Base-by-base conservation (phyloP, 805 yeast genomes). In the Candida suzukii region DNA sequence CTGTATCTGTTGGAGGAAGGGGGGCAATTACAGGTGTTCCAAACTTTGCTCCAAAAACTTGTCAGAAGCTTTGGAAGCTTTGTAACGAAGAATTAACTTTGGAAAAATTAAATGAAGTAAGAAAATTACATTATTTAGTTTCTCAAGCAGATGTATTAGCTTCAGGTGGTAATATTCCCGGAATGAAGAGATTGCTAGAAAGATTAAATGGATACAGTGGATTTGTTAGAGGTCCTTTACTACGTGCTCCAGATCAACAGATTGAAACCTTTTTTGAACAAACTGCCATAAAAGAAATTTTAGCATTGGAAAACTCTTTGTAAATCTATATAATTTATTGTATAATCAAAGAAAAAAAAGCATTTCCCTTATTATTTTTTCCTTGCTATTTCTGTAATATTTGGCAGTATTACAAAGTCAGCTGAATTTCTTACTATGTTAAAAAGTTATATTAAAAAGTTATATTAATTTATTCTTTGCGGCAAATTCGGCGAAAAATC, bases 21-120 rank as follows among this genome's bases (percentile, higher is more conserved):
- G 50, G 50, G 8, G 46, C 50, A 16, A 47, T 47, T 24, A 47
- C 50, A 2, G 50, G 50, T 7, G 50, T 47, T 9, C 46, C 50
- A 4, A 47, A 47, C 31, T 47, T 47, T 41, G 50, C 50, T n/a
- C 50, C 50, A 12, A 47, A 47, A 24, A 41, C 48, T 4, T 47
- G 48, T 20, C 42, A 41, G 28, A 40, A 39, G 19, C 44, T 47
- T 1, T 47, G 50, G 50, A 32, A 42, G 3, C 26, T 42, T 10
- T 42, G 45, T 31, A 41, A 35, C 21, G 10, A 37, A 30, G 43
- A 40, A 16, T 25, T 42, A 20, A 42, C 42, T 6, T 16, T 17
- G 10, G 38, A 38, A 20, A 41, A 36, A 26, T 16, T 47, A 24
- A 35, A 30, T 7, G 42, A 47, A 19, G 35, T 38, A 25, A 45